These are phyloP conservation scores for Escovopsis sp. DNA, from an alignment of 2,329 filamentous ascomycete genomes.

Conservation along the genomic window DNA sequence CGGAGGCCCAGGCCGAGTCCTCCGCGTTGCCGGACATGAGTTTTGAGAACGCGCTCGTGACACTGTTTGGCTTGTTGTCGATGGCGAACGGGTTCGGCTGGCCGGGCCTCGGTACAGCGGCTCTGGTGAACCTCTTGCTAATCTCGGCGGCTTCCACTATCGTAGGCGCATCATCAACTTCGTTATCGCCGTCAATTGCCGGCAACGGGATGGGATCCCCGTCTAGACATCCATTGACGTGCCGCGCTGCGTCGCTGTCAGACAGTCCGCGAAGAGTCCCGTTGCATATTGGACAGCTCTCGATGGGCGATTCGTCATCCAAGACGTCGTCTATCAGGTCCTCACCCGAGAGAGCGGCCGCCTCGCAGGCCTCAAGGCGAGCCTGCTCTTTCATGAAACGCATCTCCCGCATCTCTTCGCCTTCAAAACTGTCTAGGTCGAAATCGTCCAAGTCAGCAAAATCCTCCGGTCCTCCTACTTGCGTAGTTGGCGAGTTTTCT, in stretches of 20 bases:
- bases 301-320: conserved; percentile 16
- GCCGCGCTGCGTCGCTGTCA: conserved; percentile 55
- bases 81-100: conserved; percentile 66
- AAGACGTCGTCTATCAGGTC: conserved; percentile 19
- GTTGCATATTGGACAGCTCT: conserved; percentile 65
- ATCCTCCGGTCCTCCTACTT: conserved; percentile 22
- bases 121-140: conserved; percentile 49
- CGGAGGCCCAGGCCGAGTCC: conserved; percentile 76
- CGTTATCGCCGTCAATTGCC: conserved; percentile 8
- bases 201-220: conserved; percentile 53
- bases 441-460: conserved; percentile 41
- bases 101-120: conserved; percentile 59
- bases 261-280: conserved; percentile 44
- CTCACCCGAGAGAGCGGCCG: conserved; percentile 22
- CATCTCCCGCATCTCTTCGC: conserved; percentile 51
- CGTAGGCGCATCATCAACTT: conserved; percentile 5
- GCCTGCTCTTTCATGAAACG: conserved; percentile 66
- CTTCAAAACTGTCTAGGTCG: conserved; percentile 34
- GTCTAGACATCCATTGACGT: conserved; percentile 90
- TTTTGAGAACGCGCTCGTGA: conserved; percentile 70
- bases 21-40: conserved; percentile 89
- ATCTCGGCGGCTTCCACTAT: conserved; percentile 24
- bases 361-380: conserved; percentile 45
- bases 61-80: conserved; percentile 20
- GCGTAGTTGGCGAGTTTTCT: conserved; percentile 16